Conservation (phyloP, 1,284 basidiomycete genomes). For the Sanghuangporus weigelae region DNA sequence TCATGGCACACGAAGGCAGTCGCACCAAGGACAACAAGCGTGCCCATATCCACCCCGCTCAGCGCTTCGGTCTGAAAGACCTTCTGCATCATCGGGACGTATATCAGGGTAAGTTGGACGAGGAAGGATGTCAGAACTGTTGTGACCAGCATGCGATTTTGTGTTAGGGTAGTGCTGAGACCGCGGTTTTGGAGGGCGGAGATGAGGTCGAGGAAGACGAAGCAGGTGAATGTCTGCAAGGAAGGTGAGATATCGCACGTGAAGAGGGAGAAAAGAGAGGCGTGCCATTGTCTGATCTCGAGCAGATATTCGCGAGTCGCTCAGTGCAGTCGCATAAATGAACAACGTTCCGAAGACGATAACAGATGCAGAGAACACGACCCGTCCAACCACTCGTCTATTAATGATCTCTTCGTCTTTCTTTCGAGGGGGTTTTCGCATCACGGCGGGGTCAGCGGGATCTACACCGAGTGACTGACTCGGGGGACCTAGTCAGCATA, state of each 20-base stretch:
- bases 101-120: conserved; percentile 82
- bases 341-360: conserved; percentile 89
- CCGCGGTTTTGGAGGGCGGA: conserved; percentile 94
- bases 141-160: conserved; percentile 86
- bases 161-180: conserved; percentile 69
- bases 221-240: conserved; percentile 87
- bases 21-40: conserved; percentile 68
- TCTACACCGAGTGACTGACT: conserved; percentile 96
- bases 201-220: conserved; percentile 95
- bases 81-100: conserved; percentile 85
- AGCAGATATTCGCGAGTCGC: conserved; percentile 72
- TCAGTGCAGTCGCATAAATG: conserved; percentile 79
- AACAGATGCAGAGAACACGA: conserved; percentile 86
- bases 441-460: conserved; percentile 87
- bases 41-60: conserved; percentile 59
- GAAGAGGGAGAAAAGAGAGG: conserved; percentile 14
- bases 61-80: conserved; percentile 93
- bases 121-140: conserved; percentile 84
- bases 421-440: conserved; percentile 82
- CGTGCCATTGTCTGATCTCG: conserved; percentile 93
- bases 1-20: conserved; percentile 78
- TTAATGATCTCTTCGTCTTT: conserved; percentile 90
- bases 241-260: neutral
- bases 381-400: conserved; percentile 65
- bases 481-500: conserved; percentile 63